Evolutionary conservation across 306 rosid species (phyloP).

Genomic region (Glycyrrhiza uralensis): DNA sequence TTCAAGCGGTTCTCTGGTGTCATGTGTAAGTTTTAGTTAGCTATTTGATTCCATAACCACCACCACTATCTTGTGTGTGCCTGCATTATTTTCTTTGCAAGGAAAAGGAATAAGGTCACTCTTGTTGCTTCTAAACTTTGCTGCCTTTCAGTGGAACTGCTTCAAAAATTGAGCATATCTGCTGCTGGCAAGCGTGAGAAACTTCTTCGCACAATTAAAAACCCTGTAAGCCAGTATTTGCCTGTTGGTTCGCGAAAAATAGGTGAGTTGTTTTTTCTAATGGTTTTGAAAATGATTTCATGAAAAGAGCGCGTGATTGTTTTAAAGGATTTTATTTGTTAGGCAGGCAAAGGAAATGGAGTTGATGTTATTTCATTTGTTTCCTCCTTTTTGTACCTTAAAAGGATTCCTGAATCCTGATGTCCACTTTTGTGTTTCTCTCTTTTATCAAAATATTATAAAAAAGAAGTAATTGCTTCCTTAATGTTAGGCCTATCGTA

Average conservation of each 20-base stretch:
- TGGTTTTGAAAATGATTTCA: not conserved
- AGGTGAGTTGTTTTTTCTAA: conserved; percentile 40
- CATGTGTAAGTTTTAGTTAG: conserved; percentile 61
- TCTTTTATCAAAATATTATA: not conserved
- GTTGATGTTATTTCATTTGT: not conserved
- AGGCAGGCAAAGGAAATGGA: not conserved
- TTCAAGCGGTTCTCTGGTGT: conserved; percentile 79
- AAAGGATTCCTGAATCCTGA: not conserved
- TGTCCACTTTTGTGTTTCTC: not conserved
- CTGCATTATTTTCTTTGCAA: not conserved
- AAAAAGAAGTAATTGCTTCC: not conserved
- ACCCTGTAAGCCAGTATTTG: conserved; percentile 79
- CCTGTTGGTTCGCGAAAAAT: conserved; percentile 66
- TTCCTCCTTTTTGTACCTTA: not conserved
- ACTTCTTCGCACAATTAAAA: conserved; percentile 70
- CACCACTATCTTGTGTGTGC: not conserved
- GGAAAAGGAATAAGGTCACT: not conserved
- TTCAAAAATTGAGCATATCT: conserved; percentile 75
- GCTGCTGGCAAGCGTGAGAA: conserved; percentile 69
- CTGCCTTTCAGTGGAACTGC: conserved; percentile 66
- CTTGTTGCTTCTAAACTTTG: conserved; percentile 10
- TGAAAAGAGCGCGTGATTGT: not conserved
- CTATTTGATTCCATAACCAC: not conserved
- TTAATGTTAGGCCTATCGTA: conserved; percentile 55
- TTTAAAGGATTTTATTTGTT: not conserved